A percentile compares a stretch with the other conserved stretches of the same genome.
phyloP scores from a whole-genome alignment of 148 eudicot species.

The Rhododendron mucronatum region DNA sequence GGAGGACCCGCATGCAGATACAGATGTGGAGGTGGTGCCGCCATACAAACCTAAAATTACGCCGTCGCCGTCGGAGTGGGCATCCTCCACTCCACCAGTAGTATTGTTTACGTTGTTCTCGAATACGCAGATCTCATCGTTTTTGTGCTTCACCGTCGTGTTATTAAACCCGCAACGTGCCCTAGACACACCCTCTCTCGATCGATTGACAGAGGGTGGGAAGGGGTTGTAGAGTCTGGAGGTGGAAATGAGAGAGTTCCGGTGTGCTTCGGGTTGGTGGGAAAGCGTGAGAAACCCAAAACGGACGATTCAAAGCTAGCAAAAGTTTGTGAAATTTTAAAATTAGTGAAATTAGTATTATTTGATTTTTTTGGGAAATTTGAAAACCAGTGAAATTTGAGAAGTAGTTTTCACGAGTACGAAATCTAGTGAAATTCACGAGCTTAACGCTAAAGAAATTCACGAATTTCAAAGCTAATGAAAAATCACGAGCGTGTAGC shows the following conservation, averaged over 20 bases:
- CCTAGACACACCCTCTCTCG: not conserved
- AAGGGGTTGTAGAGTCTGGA: not conserved
- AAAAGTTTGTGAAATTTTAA: too few species aligned
- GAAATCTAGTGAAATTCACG: too few species aligned
- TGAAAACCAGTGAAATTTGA: too few species aligned
- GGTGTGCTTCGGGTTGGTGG: not conserved
- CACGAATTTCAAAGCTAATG: too few species aligned
- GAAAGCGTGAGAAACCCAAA: not conserved
- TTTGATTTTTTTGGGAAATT: too few species aligned
- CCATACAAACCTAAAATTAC: constrained; percentile 77
- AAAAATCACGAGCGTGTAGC: too few species aligned
- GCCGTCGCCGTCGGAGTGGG: not conserved
- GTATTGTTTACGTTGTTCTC: constrained; percentile 11
- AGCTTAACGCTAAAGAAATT: too few species aligned
- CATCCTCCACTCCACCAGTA: not conserved
- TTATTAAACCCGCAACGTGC: not conserved
- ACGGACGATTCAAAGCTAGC: not conserved
- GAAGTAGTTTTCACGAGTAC: too few species aligned
- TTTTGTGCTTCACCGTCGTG: constrained; percentile 15
- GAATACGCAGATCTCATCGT: constrained; percentile 22
- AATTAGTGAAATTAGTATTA: too few species aligned
- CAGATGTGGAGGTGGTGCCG: constrained; percentile 82
- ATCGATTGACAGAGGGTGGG: not conserved
- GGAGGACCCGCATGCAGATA: constrained; percentile 53
- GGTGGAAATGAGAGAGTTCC: not conserved